phyloP scores from a whole-genome alignment of 306 rosid genomes.

The Mimosa bimucronata region DNA sequence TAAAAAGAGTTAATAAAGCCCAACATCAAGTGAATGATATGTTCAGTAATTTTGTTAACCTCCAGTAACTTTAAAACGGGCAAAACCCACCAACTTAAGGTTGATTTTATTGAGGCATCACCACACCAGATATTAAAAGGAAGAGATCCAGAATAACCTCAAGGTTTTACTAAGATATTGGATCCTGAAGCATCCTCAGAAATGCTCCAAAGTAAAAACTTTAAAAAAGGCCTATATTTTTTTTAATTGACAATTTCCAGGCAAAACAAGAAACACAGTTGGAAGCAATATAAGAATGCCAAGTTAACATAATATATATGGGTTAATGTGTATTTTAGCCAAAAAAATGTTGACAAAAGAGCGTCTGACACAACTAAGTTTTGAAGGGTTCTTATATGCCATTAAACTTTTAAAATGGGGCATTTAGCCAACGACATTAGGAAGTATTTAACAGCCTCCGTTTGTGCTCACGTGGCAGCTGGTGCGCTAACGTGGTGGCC shows the following conservation, averaged over 20 bases:
- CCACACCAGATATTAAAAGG: background rate
- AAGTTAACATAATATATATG: too few relatives aligned
- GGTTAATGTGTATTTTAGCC: too few relatives aligned
- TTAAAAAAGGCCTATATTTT: background rate
- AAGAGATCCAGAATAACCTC: constrained; percentile 23
- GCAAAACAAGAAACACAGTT: constrained; percentile 21
- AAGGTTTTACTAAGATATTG: constrained; percentile 7
- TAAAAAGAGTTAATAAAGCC: background rate
- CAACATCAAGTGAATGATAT: constrained; percentile 32
- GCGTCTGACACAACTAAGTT: too few relatives aligned
- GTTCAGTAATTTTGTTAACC: constrained; percentile 19
- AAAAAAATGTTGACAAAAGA: too few relatives aligned
- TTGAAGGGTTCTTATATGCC: too few relatives aligned
- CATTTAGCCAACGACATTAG: too few relatives aligned
- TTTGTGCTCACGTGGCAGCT: too few relatives aligned
- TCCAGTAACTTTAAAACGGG: background rate
- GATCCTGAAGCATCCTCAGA: background rate
- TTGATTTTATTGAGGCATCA: constrained; percentile 14
- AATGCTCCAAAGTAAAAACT: constrained; percentile 25
- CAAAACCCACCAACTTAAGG: constrained; percentile 27
- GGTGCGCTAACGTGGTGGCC: too few relatives aligned
- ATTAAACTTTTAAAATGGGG: too few relatives aligned
- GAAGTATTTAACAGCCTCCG: too few relatives aligned
- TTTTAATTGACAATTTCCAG: background rate
- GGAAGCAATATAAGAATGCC: background rate